phyloP scores from a whole-genome alignment of 2,329 filamentous ascomycete genomes.

The Exophiala sp. region DNA sequence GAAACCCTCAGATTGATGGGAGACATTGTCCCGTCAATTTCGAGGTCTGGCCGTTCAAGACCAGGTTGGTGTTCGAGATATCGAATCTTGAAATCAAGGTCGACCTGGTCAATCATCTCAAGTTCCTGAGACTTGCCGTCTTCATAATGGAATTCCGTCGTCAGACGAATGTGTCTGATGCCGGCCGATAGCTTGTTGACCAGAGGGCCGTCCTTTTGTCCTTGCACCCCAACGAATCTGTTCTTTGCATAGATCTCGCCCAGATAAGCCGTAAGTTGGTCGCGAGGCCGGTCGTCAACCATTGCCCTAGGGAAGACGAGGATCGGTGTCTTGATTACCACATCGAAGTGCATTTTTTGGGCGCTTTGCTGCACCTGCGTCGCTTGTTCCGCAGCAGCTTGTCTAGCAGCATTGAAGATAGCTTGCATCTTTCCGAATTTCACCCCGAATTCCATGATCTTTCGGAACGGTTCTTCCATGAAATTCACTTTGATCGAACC shows the following conservation, averaged over 20 bases:
- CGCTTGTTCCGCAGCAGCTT: conserved; percentile 88
- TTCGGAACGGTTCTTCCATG: conserved; percentile 91
- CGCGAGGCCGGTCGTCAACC: conserved; percentile 62
- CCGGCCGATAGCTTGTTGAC: conserved; percentile 88
- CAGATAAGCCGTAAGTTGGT: conserved; percentile 84
- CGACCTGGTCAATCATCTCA: conserved; percentile 95
- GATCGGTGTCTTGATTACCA: conserved; percentile 90
- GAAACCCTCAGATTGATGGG: conserved; percentile 86
- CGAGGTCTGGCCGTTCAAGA: conserved; percentile 76
- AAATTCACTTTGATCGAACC: conserved; percentile 97
- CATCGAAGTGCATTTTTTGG: conserved; percentile 86
- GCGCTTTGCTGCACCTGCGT: conserved; percentile 87
- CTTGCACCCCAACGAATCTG: conserved; percentile 77
- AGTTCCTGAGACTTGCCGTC: conserved; percentile 71
- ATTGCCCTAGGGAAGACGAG: conserved; percentile 84
- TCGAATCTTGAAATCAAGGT: conserved; percentile 85
- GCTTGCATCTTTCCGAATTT: conserved; percentile 99
- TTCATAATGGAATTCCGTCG: conserved; percentile 78
- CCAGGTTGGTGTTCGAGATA: conserved; percentile 80
- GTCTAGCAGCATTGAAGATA: conserved; percentile 92
- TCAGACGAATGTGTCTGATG: conserved; percentile 85
- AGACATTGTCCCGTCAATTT: conserved; percentile 87
- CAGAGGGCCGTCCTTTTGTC: conserved; percentile 63
- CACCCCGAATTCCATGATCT: conserved; percentile 95
- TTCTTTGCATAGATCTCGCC: conserved; percentile 98